A percentile compares a stretch with the other conserved stretches of the same genome.
phyloP scores from a whole-genome alignment of 441 rosid species.

The Populus hybrid region DNA sequence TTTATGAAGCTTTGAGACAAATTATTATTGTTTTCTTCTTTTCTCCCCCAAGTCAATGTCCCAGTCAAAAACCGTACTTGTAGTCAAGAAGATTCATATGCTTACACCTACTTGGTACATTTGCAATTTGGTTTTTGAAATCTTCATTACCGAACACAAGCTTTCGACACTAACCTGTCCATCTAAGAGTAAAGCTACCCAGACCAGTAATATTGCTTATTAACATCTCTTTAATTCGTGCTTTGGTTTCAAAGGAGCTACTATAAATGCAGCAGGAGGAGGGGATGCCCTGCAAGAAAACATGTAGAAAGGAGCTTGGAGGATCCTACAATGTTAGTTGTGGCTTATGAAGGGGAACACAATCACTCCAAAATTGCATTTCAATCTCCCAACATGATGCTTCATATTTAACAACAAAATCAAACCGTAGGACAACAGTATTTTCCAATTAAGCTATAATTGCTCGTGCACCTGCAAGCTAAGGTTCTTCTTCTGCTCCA shows the following conservation, averaged over 20 bases:
- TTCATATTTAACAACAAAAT: conserved; percentile 7
- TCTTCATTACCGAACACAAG: background rate
- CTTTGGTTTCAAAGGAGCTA: conserved; percentile 20
- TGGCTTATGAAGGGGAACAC: conserved; percentile 34
- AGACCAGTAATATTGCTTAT: background rate
- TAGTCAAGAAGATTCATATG: background rate
- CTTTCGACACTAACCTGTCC: background rate
- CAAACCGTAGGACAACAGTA: background rate
- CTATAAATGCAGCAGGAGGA: conserved; percentile 2
- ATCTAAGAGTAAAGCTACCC: background rate
- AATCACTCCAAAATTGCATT: conserved; percentile 14
- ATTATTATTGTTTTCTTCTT: background rate
- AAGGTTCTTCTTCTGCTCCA: background rate
- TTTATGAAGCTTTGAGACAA: background rate
- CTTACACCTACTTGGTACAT: background rate
- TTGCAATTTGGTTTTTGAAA: background rate
- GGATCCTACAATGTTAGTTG: conserved; percentile 34
- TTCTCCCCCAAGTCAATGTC: background rate
- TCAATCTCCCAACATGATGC: conserved; percentile 1
- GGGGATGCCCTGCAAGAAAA: conserved; percentile 39
- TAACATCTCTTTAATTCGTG: background rate
- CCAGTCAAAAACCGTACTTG: background rate
- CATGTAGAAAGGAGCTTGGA: conserved; percentile 34
- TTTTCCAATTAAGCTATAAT: background rate
- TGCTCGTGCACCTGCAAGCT: background rate